phyloP scores from a whole-genome alignment of 1,284 basidiomycete genomes.

The Ganoderma lingzhi region DNA sequence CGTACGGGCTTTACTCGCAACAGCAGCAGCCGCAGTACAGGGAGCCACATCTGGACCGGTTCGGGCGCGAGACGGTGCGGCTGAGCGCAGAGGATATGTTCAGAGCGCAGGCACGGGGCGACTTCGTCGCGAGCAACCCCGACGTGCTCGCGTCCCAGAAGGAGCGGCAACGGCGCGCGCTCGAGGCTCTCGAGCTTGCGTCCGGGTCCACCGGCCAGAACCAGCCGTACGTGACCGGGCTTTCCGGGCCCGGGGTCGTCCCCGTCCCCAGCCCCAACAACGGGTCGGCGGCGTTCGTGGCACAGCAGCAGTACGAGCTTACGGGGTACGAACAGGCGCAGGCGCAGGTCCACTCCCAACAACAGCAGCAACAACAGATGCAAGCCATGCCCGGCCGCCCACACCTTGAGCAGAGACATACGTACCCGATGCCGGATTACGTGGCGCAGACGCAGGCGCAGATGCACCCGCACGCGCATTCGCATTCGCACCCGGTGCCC shows the following conservation, averaged over 20 bases:
- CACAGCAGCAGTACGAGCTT: slow-evolving; percentile 3
- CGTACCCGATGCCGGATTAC: slow-evolving; percentile 24
- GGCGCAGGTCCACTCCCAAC: slow-evolving; percentile 17
- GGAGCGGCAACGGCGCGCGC: slow-evolving; percentile 42
- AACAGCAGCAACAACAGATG: slow-evolving; percentile 9
- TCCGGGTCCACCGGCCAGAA: slow-evolving; percentile 11
- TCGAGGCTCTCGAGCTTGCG: slow-evolving; percentile 28
- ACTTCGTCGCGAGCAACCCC: slow-evolving; percentile 48
- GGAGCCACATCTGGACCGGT: slow-evolving; percentile 43
- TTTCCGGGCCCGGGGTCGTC: slow-evolving; percentile 29
- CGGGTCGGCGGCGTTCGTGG: slow-evolving; percentile 4
- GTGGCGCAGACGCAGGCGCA: background rate
- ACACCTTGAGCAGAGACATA: slow-evolving; percentile 19
- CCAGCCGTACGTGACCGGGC: slow-evolving; percentile 24
- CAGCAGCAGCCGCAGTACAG: slow-evolving; percentile 6
- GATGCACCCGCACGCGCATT: background rate
- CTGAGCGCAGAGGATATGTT: slow-evolving; percentile 72
- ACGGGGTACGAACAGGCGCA: slow-evolving; percentile 12
- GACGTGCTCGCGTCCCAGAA: slow-evolving; percentile 41
- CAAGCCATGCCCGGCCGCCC: slow-evolving; percentile 9
- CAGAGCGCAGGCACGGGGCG: slow-evolving; percentile 63
- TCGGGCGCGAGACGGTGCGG: slow-evolving; percentile 40
- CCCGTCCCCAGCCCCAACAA: background rate
- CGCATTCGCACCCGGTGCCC: background rate
- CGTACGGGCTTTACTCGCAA: background rate